Conservation (phyloP, 179 eudicot species). For the Amaranthus tricolor region DNA sequence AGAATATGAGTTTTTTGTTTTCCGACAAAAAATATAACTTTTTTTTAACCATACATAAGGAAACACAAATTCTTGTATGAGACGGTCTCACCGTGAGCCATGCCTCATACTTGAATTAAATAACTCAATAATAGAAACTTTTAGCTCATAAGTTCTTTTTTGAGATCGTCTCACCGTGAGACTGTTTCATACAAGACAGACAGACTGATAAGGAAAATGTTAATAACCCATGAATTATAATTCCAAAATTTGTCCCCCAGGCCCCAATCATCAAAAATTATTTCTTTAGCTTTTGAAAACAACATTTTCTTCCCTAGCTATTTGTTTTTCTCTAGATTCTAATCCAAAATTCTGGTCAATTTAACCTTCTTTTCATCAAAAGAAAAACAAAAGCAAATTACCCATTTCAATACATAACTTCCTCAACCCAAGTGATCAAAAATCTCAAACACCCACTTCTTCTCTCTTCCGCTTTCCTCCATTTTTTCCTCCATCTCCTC, state of each 20-base stretch:
- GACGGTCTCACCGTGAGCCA: too few relatives aligned
- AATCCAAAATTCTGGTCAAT: slow-evolving; percentile 39
- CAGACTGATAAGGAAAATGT: too few relatives aligned
- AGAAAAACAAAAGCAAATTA: slow-evolving; percentile 7
- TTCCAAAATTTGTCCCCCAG: too few relatives aligned
- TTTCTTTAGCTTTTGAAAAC: slow-evolving; percentile 1
- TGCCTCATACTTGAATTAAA: too few relatives aligned
- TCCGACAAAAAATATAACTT: slow-evolving; percentile 3
- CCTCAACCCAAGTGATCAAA: slow-evolving; percentile 18
- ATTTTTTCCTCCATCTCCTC: slow-evolving; percentile 6
- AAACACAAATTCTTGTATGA: too few relatives aligned
- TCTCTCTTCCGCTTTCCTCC: not conserved
- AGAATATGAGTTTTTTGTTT: not conserved
- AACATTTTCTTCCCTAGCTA: too few relatives aligned
- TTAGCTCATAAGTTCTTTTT: too few relatives aligned
- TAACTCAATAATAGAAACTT: too few relatives aligned
- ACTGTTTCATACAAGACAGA: too few relatives aligned
- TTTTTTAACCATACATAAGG: slow-evolving; percentile 7
- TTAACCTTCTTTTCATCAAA: slow-evolving; percentile 18
- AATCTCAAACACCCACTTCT: slow-evolving; percentile 16
- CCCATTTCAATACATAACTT: slow-evolving; percentile 24
- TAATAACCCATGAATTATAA: too few relatives aligned
- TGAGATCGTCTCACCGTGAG: too few relatives aligned
- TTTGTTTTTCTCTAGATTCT: not conserved
- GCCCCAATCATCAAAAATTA: not conserved